phyloP scores from a whole-genome alignment of 2,329 filamentous ascomycete genomes.

The Microascus cirrosus region DNA sequence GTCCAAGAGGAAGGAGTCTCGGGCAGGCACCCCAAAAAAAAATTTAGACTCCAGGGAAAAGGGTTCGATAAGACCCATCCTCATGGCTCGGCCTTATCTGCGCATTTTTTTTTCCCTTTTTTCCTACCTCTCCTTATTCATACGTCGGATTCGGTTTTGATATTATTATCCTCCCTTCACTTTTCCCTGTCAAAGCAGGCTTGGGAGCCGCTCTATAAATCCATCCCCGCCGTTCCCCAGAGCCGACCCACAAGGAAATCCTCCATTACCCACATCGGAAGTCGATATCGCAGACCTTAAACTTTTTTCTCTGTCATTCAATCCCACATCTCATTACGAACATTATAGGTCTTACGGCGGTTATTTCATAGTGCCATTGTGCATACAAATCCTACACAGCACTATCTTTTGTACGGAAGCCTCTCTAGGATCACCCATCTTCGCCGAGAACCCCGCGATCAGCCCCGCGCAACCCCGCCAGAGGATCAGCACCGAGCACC shows the following conservation, averaged over 20 bases:
- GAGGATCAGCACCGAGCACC: background rate
- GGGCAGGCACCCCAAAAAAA: background rate
- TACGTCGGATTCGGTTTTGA: background rate
- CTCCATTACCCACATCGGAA: too few species aligned
- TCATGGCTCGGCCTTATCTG: background rate
- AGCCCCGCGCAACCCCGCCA: background rate
- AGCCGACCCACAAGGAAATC: too few species aligned
- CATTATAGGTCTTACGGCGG: too few species aligned
- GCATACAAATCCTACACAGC: too few species aligned
- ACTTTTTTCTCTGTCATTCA: too few species aligned
- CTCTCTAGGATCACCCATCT: background rate
- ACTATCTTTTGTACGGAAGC: too few species aligned
- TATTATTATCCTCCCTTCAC: background rate
- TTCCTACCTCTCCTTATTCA: background rate
- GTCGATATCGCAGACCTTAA: too few species aligned
- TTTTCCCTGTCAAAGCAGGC: too few species aligned
- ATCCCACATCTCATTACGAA: too few species aligned
- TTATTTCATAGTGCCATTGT: too few species aligned
- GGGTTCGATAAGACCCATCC: background rate
- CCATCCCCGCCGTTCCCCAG: background rate
- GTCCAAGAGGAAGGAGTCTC: background rate
- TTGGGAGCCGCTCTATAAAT: background rate
- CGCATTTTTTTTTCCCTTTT: background rate
- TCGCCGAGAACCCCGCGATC: background rate
- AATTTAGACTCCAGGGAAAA: background rate